Conservation (phyloP, 2,329 filamentous ascomycete genomes). For the Arthrobotrys musiformis region DNA sequence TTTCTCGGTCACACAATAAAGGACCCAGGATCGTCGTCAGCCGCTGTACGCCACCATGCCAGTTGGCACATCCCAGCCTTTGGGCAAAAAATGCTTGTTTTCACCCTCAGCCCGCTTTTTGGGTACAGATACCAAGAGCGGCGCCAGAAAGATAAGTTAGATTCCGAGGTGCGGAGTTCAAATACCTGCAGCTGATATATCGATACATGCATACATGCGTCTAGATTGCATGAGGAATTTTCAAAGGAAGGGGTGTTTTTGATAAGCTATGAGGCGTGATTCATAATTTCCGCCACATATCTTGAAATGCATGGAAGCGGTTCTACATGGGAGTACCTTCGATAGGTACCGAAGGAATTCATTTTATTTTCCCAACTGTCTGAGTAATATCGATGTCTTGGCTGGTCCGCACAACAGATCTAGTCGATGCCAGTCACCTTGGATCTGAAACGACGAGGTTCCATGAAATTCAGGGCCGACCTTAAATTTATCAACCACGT, state of each 20-base stretch:
- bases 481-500: background rate
- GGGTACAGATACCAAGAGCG: too few species aligned
- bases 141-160: background rate
- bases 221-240: background rate
- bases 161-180: slow-evolving; percentile 20
- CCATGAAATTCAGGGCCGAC: background rate
- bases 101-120: background rate
- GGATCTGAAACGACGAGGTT: background rate
- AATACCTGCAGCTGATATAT: background rate
- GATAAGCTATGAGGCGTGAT: background rate
- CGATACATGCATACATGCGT: background rate
- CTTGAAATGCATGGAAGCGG: too few species aligned
- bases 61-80: background rate
- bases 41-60: slow-evolving; percentile 4
- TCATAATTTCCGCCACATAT: too few species aligned
- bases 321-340: background rate
- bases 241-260: background rate
- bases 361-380: too few species aligned
- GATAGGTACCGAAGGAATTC: background rate
- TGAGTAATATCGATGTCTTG: background rate
- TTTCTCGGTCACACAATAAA: background rate
- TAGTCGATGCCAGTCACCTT: background rate
- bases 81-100: background rate
- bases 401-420: background rate
- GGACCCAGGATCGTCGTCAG: background rate